Evolutionary conservation across 2,329 filamentous ascomycete genomes (phyloP).

Genomic region (Exophiala sp.): DNA sequence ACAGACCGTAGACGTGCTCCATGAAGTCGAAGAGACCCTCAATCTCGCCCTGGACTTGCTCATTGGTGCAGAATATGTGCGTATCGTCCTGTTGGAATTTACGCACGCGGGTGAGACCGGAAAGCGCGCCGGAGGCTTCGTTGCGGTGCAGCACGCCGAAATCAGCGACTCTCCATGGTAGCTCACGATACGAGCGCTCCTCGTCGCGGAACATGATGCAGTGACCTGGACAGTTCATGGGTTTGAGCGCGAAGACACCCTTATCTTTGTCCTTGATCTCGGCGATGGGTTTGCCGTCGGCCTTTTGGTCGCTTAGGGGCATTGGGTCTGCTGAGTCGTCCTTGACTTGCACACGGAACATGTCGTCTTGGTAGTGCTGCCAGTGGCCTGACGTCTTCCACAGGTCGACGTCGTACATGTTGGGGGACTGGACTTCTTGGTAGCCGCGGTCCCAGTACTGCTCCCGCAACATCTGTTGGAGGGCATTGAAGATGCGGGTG

Average conservation of each 20-base stretch:
- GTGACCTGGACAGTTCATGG: constrained; percentile 98
- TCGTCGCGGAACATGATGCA: constrained; percentile 77
- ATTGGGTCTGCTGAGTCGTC: constrained; percentile 27
- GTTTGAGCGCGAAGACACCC: constrained; percentile 80
- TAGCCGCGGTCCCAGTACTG: constrained; percentile 94
- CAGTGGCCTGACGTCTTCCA: constrained; percentile 97
- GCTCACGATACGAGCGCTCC: constrained; percentile 80
- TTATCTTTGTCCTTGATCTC: constrained; percentile 60
- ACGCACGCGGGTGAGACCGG: constrained; percentile 84
- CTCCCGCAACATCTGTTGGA: constrained; percentile 74
- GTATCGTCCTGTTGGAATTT: constrained; percentile 96
- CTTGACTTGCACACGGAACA: constrained; percentile 71
- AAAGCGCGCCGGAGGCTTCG: constrained; percentile 87
- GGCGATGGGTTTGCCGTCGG: constrained; percentile 21
- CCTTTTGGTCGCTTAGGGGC: constrained; percentile 25
- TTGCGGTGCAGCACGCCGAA: constrained; percentile 95
- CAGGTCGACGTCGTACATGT: constrained; percentile 89
- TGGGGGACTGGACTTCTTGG: constrained; percentile 90
- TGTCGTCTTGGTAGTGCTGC: constrained; percentile 91
- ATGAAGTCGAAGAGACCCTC: constrained; percentile 85
- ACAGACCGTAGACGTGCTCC: constrained; percentile 71
- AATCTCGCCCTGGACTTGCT: constrained; percentile 73
- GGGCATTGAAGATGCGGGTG: constrained; percentile 85
- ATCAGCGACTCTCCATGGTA: constrained; percentile 90
- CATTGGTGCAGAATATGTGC: constrained; percentile 88